Evolutionary conservation across 805 yeast species (phyloP).

Genomic region (Starmerella stellata): DNA sequence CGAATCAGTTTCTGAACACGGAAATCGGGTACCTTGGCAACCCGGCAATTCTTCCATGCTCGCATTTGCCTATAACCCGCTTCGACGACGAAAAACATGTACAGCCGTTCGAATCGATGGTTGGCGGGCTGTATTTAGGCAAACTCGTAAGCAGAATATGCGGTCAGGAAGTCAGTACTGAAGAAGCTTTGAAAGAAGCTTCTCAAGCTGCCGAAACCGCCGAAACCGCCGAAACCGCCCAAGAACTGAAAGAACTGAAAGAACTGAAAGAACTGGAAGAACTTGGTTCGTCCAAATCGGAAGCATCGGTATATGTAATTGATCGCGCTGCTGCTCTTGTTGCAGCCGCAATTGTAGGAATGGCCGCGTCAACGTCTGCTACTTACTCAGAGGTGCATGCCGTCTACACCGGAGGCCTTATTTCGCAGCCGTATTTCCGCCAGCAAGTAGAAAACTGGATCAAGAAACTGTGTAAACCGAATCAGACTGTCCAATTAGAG

Average conservation of each 20-base stretch:
- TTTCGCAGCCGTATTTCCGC: background rate
- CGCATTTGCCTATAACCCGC: slow-evolving; percentile 1
- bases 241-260: background rate
- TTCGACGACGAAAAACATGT: slow-evolving; percentile 8
- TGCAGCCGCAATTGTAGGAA: too few relatives aligned
- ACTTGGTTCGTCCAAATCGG: too few relatives aligned
- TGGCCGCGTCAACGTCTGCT: too few relatives aligned
- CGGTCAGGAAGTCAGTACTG: background rate
- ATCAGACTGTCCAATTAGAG: slow-evolving; percentile 8
- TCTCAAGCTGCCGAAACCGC: background rate
- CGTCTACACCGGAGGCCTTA: background rate
- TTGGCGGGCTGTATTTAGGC: slow-evolving; percentile 13
- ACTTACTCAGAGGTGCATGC: too few relatives aligned
- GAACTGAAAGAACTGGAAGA: background rate
- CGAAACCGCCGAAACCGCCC: background rate
- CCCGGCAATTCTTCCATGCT: slow-evolving; percentile 4
- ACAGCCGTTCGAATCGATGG: slow-evolving; percentile 15
- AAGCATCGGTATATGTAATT: too few relatives aligned
- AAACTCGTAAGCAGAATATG: slow-evolving; percentile 3
- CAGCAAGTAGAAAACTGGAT: background rate
- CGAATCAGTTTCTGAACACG: slow-evolving; percentile 9
- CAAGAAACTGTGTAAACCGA: too few relatives aligned
- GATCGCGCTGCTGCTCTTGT: too few relatives aligned
- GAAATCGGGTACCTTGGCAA: slow-evolving; percentile 16
- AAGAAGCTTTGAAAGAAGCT: background rate